These are phyloP conservation scores for Halocafeteria seosinensis DNA, from an alignment of 108 stramenopile genomes.

Conservation along the genomic window DNA sequence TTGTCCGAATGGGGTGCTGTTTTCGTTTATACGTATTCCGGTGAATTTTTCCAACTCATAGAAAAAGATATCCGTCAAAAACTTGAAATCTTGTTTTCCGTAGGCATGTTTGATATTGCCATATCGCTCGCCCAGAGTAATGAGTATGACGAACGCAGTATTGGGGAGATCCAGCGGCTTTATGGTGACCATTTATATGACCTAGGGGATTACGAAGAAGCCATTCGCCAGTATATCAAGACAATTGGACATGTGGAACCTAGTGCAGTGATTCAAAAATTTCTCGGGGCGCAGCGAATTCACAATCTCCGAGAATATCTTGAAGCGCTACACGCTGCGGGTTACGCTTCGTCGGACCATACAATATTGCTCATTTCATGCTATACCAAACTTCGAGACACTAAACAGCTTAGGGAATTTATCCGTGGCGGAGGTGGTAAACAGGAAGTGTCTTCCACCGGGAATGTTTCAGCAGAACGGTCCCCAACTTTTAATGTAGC, in stretches of 20 bases:
- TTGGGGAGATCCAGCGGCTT: constrained; percentile 54
- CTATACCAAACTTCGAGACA: constrained; percentile 18
- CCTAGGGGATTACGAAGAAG: constrained; percentile 63
- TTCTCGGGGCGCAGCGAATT: constrained; percentile 70
- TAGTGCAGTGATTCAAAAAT: constrained; percentile 76
- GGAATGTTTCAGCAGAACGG: neutral
- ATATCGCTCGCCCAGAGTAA: constrained; percentile 55
- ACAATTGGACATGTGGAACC: constrained; percentile 80
- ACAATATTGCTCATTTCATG: constrained; percentile 34
- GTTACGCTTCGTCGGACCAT: constrained; percentile 23
- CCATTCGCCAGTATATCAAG: constrained; percentile 73
- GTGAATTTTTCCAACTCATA: constrained; percentile 55
- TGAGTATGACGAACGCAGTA: constrained; percentile 40
- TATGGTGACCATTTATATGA: constrained; percentile 83
- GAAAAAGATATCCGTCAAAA: constrained; percentile 70
- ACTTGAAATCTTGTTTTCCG: constrained; percentile 57
- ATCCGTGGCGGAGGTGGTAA: neutral
- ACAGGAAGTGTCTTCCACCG: neutral
- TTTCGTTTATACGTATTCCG: constrained; percentile 20
- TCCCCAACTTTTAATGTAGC: neutral
- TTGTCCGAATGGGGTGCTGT: neutral
- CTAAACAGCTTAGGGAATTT: neutral
- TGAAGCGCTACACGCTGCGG: constrained; percentile 33
- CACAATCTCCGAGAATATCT: constrained; percentile 62
- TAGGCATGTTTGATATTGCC: constrained; percentile 68